phyloP scores from a whole-genome alignment of 1,284 basidiomycete species.

The Bjerkandera adusta region DNA sequence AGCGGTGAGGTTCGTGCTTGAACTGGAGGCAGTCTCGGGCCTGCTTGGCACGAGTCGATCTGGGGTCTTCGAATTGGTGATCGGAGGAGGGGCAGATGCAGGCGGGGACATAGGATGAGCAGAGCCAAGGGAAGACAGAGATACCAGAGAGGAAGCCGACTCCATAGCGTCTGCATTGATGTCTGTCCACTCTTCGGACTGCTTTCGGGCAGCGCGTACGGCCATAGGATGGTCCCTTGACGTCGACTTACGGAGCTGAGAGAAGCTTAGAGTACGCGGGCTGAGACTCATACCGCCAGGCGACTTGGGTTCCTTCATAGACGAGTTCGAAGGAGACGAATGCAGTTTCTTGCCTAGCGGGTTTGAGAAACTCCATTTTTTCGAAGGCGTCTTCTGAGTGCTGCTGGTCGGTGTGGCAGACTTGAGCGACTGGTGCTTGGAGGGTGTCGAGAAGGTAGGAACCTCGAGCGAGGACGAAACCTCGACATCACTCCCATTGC shows the following conservation, averaged over 20 bases:
- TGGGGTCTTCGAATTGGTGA: slow-evolving; percentile 43
- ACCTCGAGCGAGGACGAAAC: slow-evolving; percentile 54
- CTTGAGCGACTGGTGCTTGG: slow-evolving; percentile 31
- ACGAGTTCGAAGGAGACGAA: slow-evolving; percentile 61
- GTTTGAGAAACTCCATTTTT: slow-evolving; percentile 96
- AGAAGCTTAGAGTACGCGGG: slow-evolving; percentile 61
- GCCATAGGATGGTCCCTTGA: slow-evolving; percentile 61
- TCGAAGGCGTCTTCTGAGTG: slow-evolving; percentile 70
- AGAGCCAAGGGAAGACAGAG: slow-evolving; percentile 70
- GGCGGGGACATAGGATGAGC: slow-evolving; percentile 44
- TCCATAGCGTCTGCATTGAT: slow-evolving; percentile 71
- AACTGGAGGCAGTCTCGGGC: slow-evolving; percentile 69
- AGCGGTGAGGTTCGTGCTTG: slow-evolving; percentile 55
- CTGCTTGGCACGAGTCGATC: slow-evolving; percentile 59
- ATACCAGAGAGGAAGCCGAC: slow-evolving; percentile 70
- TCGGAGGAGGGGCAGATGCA: slow-evolving; percentile 26
- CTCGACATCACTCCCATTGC: slow-evolving; percentile 38
- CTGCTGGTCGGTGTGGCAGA: slow-evolving; percentile 31
- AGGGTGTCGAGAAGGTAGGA: slow-evolving; percentile 34
- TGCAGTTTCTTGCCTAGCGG: slow-evolving; percentile 83
- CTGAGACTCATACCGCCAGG: slow-evolving; percentile 54
- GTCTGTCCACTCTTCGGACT: slow-evolving; percentile 58
- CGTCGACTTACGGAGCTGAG: slow-evolving; percentile 59
- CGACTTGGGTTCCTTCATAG: slow-evolving; percentile 39
- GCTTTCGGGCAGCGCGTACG: slow-evolving; percentile 33